Evolutionary conservation across 352 stramenopile genomes (phyloP).

Genomic region (Phytophthora pinifolia): DNA sequence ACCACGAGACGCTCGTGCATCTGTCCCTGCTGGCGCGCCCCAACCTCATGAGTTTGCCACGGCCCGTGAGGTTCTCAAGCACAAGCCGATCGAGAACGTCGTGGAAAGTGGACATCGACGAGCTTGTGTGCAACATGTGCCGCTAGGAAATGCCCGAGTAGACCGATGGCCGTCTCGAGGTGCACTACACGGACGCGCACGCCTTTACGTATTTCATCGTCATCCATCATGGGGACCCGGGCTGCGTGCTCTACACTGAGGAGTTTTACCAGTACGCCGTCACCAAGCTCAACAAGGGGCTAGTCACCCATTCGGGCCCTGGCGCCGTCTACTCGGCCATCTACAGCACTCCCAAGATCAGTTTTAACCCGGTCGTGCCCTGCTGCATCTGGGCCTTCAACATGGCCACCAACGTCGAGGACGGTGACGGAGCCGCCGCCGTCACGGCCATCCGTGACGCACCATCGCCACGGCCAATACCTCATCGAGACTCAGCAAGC

Average conservation of each 20-base stretch:
- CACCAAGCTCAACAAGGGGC: slow-evolving; percentile 82
- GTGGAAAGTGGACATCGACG: slow-evolving; percentile 98
- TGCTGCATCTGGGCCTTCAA: slow-evolving; percentile 95
- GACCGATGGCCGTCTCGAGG: slow-evolving; percentile 89
- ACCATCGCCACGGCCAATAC: slow-evolving; percentile 68
- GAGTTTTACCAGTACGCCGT: slow-evolving; percentile 93
- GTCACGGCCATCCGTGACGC: slow-evolving; percentile 53
- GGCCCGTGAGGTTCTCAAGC: slow-evolving; percentile 90
- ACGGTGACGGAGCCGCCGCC: slow-evolving; percentile 44
- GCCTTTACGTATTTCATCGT: too few species aligned
- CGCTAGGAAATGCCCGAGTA: slow-evolving; percentile 94
- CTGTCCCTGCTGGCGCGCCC: slow-evolving; percentile 88
- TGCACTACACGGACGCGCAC: slow-evolving; percentile 92
- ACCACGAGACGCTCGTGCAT: slow-evolving; percentile 96
- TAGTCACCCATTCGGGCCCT: slow-evolving; percentile 94
- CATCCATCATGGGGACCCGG: too few species aligned
- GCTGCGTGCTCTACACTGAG: slow-evolving; percentile 84
- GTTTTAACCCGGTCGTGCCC: slow-evolving; percentile 92
- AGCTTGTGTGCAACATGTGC: slow-evolving; percentile 92
- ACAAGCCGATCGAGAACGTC: slow-evolving; percentile 92
- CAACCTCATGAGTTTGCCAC: slow-evolving; percentile 92
- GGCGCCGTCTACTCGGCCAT: slow-evolving; percentile 91
- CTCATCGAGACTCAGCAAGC: slow-evolving; percentile 49
- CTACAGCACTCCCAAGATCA: slow-evolving; percentile 89
- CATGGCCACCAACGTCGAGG: slow-evolving; percentile 82